A percentile compares a stretch with the other conserved stretches of the same genome.
Evolutionary conservation across 1,284 basidiomycete species (phyloP).

Genomic region (Melampsora larici-populina): DNA sequence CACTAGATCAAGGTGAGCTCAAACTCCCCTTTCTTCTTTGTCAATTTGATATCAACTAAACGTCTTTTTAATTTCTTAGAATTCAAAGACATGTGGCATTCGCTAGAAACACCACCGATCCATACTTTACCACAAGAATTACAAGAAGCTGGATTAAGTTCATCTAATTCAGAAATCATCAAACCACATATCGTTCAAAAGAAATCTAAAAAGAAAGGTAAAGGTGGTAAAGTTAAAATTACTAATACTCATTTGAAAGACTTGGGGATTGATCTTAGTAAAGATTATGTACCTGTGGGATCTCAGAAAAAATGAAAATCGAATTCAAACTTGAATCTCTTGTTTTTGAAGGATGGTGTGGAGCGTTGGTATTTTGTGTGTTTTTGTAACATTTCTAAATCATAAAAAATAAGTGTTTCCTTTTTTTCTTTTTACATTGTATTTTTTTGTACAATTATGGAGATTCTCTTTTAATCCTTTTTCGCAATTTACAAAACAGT

Average conservation of each 20-base stretch:
- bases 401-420: too few relatives aligned
- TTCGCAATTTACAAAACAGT: too few relatives aligned
- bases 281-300: slow-evolving; percentile 27
- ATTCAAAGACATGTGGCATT: slow-evolving; percentile 41
- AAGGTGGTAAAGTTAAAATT: slow-evolving; percentile 40
- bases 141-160: slow-evolving; percentile 34
- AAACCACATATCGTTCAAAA: slow-evolving; percentile 8
- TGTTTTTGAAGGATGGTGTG: neutral
- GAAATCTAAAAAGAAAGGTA: slow-evolving; percentile 33
- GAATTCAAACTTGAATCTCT: neutral
- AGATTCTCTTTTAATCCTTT: too few relatives aligned
- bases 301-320: slow-evolving; percentile 1
- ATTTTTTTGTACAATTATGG: too few relatives aligned
- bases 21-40: neutral
- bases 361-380: too few relatives aligned
- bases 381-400: too few relatives aligned
- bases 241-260: slow-evolving; percentile 43
- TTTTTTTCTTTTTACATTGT: too few relatives aligned
- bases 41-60: neutral
- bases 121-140: slow-evolving; percentile 25
- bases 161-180: slow-evolving; percentile 3
- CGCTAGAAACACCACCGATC: slow-evolving; percentile 17
- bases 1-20: slow-evolving; percentile 25
- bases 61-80: neutral
- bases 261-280: slow-evolving; percentile 34